Conservation (phyloP, 2,329 filamentous ascomycete species). For the Exophiala sp. region DNA sequence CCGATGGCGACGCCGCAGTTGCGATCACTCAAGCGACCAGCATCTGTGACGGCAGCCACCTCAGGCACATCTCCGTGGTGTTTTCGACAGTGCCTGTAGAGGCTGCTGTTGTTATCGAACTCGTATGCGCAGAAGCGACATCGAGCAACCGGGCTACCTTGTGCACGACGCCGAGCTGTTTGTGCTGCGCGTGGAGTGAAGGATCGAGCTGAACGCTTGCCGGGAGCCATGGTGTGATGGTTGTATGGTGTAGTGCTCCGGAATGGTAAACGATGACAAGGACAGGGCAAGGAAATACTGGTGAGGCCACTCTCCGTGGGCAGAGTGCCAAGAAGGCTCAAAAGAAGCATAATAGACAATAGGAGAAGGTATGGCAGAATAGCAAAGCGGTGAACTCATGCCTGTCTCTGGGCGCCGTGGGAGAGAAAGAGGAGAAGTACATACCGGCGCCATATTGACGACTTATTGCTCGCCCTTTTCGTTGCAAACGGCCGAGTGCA, state of each 20-base stretch:
- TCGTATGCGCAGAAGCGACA: constrained; percentile 5
- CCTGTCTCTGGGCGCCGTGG: neutral
- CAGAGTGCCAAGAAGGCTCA: neutral
- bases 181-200: too few species aligned
- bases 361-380: too few species aligned
- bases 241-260: too few species aligned
- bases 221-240: too few species aligned
- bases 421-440: neutral
- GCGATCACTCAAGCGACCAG: neutral
- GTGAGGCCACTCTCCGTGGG: neutral
- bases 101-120: neutral
- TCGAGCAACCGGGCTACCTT: neutral
- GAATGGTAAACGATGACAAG: neutral
- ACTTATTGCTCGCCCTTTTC: neutral
- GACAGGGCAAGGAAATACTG: neutral
- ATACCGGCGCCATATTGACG: constrained; percentile 19
- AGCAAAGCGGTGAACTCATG: neutral
- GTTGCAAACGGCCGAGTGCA: neutral
- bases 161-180: too few species aligned
- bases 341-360: too few species aligned
- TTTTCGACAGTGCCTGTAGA: constrained; percentile 9
- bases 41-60: neutral
- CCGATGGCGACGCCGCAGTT: constrained; percentile 1
- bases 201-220: too few species aligned
- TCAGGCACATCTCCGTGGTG: neutral